Conservation (phyloP, 2,329 filamentous ascomycete genomes). For the Coniochaeta ligniaria region DNA sequence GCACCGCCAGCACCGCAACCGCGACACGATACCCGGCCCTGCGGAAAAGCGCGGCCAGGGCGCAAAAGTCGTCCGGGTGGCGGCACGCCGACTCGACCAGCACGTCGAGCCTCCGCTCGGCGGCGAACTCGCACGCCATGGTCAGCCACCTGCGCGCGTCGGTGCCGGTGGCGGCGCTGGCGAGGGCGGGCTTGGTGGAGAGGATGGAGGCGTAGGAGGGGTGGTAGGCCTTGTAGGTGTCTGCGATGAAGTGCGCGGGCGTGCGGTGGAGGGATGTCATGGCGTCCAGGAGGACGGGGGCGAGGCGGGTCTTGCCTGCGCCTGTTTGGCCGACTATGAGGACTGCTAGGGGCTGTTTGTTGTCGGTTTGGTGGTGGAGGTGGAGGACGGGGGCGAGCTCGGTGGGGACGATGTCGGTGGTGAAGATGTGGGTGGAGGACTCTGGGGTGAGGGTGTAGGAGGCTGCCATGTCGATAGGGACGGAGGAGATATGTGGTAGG, state of each 20-base stretch:
- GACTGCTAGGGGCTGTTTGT: constrained; percentile 27
- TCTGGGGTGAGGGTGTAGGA: background rate
- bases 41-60: constrained; percentile 26
- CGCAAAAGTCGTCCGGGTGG: constrained; percentile 31
- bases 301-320: constrained; percentile 38
- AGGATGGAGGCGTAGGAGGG: constrained; percentile 28
- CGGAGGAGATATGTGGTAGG: background rate
- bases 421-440: constrained; percentile 7
- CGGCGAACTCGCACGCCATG: constrained; percentile 27
- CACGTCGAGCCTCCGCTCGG: constrained; percentile 23
- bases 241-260: constrained; percentile 36
- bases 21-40: constrained; percentile 26
- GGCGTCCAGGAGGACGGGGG: constrained; percentile 27
- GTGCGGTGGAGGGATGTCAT: constrained; percentile 12
- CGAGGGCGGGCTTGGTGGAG: constrained; percentile 20
- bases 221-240: constrained; percentile 42
- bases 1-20: constrained; percentile 34
- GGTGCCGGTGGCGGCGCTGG: constrained; percentile 28
- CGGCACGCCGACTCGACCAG: constrained; percentile 39
- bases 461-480: background rate
- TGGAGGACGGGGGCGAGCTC: constrained; percentile 20
- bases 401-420: constrained; percentile 17
- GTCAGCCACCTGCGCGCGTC: constrained; percentile 38
- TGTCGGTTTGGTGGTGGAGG: background rate
- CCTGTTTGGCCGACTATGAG: constrained; percentile 40